These are phyloP conservation scores for Ilyonectria mors-panacis DNA, from an alignment of 2,329 filamentous ascomycete genomes.

Conservation along the genomic window DNA sequence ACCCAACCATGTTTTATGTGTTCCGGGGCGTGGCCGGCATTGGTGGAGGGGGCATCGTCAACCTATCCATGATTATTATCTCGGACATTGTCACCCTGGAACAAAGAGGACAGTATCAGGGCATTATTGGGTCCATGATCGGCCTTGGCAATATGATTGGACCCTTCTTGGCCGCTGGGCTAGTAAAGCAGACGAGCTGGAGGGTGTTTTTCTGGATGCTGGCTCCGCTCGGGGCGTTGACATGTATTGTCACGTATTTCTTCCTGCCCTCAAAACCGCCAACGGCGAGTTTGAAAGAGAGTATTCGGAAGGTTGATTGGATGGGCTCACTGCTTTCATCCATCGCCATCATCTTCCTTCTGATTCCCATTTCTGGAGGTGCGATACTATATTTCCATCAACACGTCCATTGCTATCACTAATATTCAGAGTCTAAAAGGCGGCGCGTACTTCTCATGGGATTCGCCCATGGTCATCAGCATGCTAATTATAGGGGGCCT, in stretches of 20 bases:
- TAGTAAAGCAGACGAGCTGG: constrained; percentile 57
- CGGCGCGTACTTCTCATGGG: constrained; percentile 65
- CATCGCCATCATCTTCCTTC: constrained; percentile 69
- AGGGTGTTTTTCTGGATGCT: constrained; percentile 62
- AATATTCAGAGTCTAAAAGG: constrained; percentile 24
- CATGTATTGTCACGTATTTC: constrained; percentile 61
- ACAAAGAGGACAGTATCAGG: constrained; percentile 70
- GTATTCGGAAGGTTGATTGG: constrained; percentile 71
- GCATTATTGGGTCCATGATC: constrained; percentile 58
- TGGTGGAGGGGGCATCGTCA: constrained; percentile 73
- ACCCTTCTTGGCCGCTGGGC: constrained; percentile 59
- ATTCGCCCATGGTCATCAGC: constrained; percentile 78
- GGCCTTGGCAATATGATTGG: constrained; percentile 60
- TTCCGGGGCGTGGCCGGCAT: constrained; percentile 73
- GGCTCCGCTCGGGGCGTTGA: constrained; percentile 63
- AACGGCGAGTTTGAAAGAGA: constrained; percentile 62
- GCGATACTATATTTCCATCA: not conserved
- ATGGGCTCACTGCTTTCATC: constrained; percentile 69
- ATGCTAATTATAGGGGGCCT: constrained; percentile 78
- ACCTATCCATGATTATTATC: constrained; percentile 73
- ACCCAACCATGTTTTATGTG: constrained; percentile 71
- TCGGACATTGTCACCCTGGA: constrained; percentile 72
- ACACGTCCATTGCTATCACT: not conserved
- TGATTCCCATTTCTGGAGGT: constrained; percentile 75
- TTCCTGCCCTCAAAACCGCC: constrained; percentile 67